Conservation (phyloP, 345 rosid species). For the Hibiscus mutabilis region DNA sequence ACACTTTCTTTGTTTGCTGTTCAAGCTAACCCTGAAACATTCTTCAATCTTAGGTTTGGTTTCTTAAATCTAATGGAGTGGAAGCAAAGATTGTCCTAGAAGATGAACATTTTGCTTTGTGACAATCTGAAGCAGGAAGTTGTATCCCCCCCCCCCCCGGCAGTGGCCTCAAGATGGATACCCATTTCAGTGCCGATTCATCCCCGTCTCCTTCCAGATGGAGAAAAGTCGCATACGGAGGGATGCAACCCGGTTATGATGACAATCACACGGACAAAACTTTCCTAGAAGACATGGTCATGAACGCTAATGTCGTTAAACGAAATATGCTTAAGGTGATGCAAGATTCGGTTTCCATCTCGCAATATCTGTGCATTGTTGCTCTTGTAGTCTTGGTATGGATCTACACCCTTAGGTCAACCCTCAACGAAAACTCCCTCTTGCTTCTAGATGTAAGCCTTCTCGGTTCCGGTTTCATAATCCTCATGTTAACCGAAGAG, state of each 20-base stretch:
- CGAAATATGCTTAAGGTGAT: conserved; percentile 69
- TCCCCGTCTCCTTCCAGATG: conserved; percentile 40
- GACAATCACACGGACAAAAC: no score
- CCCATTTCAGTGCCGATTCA: conserved; percentile 19
- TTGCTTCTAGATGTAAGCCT: conserved; percentile 65
- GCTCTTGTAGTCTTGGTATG: conserved; percentile 76
- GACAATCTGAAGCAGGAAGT: conserved; percentile 1
- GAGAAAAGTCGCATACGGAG: conserved; percentile 91
- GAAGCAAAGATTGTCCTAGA: neutral
- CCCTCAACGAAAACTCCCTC: conserved; percentile 56
- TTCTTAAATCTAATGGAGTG: neutral
- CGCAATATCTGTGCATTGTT: conserved; percentile 82
- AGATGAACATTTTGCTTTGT: neutral
- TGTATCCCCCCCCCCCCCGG: neutral
- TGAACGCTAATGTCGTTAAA: conserved; percentile 83
- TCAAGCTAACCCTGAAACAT: neutral
- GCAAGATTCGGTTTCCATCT: conserved; percentile 75
- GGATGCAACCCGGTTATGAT: conserved; percentile 65
- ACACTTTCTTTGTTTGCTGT: neutral
- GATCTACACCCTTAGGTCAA: conserved; percentile 64
- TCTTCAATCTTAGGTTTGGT: neutral
- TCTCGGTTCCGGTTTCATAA: conserved; percentile 57
- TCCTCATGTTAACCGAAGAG: conserved; percentile 63
- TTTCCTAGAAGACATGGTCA: conserved; percentile 55
- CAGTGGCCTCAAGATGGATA: conserved; percentile 22